Conservation (phyloP, 768 basidiomycete genomes). For the Tulasnella sp. region DNA sequence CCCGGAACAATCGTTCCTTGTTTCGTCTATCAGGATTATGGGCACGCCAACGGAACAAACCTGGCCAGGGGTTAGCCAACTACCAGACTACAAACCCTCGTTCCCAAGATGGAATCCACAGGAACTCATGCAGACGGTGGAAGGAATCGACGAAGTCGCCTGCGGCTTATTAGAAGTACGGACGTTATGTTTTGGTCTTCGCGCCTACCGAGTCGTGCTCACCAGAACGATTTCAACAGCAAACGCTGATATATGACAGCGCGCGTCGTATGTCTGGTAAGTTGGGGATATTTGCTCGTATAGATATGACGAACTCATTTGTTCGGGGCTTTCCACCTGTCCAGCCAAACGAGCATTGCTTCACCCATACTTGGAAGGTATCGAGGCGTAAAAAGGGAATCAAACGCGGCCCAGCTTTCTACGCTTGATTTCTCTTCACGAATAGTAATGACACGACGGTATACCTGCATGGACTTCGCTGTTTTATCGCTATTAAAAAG, state of each 20-base stretch:
- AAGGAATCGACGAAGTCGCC: slow-evolving; percentile 67
- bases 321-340: slow-evolving; percentile 11
- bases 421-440: too few species aligned
- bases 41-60: slow-evolving; percentile 41
- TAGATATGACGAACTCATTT: background rate
- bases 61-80: slow-evolving; percentile 52
- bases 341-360: slow-evolving; percentile 55
- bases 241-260: slow-evolving; percentile 79
- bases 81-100: slow-evolving; percentile 94
- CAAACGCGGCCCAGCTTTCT: too few species aligned
- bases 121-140: slow-evolving; percentile 63
- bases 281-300: slow-evolving; percentile 28
- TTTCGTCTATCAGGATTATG: slow-evolving; percentile 58
- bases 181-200: background rate
- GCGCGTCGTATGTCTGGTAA: slow-evolving; percentile 88
- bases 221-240: slow-evolving; percentile 37
- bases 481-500: too few species aligned
- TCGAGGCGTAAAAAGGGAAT: background rate
- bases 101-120: slow-evolving; percentile 93
- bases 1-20: too few species aligned
- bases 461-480: too few species aligned
- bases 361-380: slow-evolving; percentile 45
- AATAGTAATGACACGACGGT: too few species aligned
- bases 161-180: slow-evolving; percentile 72
- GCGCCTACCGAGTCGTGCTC: background rate